Base-by-base conservation (phyloP, 1,284 basidiomycete genomes). In the Boletus nobilissimus region DNA sequence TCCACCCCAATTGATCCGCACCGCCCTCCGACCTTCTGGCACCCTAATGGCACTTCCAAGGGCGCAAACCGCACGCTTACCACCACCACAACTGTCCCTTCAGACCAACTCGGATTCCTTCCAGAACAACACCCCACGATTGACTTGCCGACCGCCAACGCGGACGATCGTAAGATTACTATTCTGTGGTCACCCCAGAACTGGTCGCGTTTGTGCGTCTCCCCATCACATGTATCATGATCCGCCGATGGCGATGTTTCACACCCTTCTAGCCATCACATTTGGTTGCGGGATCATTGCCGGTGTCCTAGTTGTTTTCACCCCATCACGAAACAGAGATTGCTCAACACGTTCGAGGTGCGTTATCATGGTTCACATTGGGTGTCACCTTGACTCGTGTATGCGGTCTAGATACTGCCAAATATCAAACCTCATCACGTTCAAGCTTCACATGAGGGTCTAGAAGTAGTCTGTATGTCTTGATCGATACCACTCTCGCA, bases 291-390 rank as follows among this genome's bases (percentile, higher is more conserved):
- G 22, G 95, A 96, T 84, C 97, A 99, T 83, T 99, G 98, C 84
- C 91, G 97, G 48, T 99, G 97, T 86, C 86, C 94, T 1, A 87
- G 92, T 70, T 99, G 97, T 86, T 98, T 96, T 84, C 98, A 99
- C 86, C 88, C 94, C 1, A 86, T 93, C 76, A 99, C 98, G 18
- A 98, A 97, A 84, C 98, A 99, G 86, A 91, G 98, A 19, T 87
- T 99, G 22, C 89, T 97, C 70, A 94, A 97, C 82, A 97, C 97
- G 0, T 96, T 94, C 78, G 92, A 95, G 77, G 97, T 95, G 79
- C 54, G 89, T 71, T 34, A 2, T 70, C 26, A 5, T 26, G 43
- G 32, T 65, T 54, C 64, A 40, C 38, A 66, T 68, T n/a, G 60
- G 43, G n/a, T 62, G 39, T 72, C 40, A 71, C 54, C 70, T 73